Conservation (phyloP, 2,329 filamentous ascomycete species). For the Talaromyces sp. region DNA sequence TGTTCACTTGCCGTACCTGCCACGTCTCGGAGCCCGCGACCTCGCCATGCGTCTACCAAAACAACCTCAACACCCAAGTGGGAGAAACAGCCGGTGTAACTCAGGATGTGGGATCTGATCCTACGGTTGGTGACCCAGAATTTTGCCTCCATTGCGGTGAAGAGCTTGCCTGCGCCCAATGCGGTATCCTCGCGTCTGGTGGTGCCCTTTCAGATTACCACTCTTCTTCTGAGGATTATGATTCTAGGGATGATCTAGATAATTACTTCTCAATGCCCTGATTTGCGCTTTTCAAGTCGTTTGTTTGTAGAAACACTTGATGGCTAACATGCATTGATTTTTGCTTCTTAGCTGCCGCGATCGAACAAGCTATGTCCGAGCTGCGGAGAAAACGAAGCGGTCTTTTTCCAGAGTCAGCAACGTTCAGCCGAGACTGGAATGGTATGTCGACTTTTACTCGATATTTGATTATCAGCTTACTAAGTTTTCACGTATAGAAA, state of each 20-base stretch:
- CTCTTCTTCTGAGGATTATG: slow-evolving; percentile 1
- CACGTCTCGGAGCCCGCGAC: slow-evolving; percentile 82
- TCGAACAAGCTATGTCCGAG: slow-evolving; percentile 79
- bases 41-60: slow-evolving; percentile 91
- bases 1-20: slow-evolving; percentile 95
- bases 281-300: slow-evolving; percentile 17
- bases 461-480: slow-evolving; percentile 20
- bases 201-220: slow-evolving; percentile 2
- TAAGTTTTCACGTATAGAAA: slow-evolving; percentile 57
- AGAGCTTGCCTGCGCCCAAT: slow-evolving; percentile 53
- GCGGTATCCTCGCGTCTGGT: slow-evolving; percentile 39
- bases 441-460: slow-evolving; percentile 55
- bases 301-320: slow-evolving; percentile 13
- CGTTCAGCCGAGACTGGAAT: slow-evolving; percentile 96
- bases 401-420: slow-evolving; percentile 99
- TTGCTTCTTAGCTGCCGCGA: slow-evolving; percentile 70
- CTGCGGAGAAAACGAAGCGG: slow-evolving; percentile 83
- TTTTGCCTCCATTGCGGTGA: slow-evolving; percentile 59
- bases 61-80: slow-evolving; percentile 83
- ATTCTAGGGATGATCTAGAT: slow-evolving; percentile 15
- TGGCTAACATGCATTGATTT: slow-evolving; percentile 23
- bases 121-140: slow-evolving; percentile 78
- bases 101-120: slow-evolving; percentile 93
- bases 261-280: slow-evolving; percentile 12
- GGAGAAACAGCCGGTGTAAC: slow-evolving; percentile 96